These are phyloP conservation scores for Rhinocladiella similis DNA, from an alignment of 2,329 filamentous ascomycete species.

Conservation along the genomic window DNA sequence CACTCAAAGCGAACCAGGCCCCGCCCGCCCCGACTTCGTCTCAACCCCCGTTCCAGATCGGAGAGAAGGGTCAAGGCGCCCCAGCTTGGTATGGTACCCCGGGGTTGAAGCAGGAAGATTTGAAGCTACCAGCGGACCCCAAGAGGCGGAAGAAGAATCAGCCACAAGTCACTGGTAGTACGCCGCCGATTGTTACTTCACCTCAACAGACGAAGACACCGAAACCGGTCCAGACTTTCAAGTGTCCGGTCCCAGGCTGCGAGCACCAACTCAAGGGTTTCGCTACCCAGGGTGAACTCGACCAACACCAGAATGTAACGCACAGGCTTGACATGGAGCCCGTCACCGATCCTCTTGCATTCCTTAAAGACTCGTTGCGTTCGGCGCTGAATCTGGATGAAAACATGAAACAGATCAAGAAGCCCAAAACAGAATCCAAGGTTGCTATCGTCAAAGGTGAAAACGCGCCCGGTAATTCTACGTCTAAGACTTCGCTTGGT, in stretches of 20 bases:
- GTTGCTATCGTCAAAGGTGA: conserved; percentile 18
- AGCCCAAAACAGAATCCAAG: conserved; percentile 29
- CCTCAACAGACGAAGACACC: conserved; percentile 43
- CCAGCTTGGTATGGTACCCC: conserved; percentile 45
- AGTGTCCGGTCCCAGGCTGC: conserved; percentile 54
- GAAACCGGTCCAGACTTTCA: conserved; percentile 48
- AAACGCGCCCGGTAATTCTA: conserved; percentile 18
- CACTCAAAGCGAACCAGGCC: conserved; percentile 40
- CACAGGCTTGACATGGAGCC: conserved; percentile 51
- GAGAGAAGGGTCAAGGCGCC: conserved; percentile 38
- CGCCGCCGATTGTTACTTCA: conserved; percentile 32
- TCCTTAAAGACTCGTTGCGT: conserved; percentile 54
- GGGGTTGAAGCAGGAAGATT: conserved; percentile 56
- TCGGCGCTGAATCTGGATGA: conserved; percentile 50
- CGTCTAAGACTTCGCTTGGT: conserved; percentile 19
- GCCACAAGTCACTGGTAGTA: conserved; percentile 24
- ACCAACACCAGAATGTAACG: conserved; percentile 54
- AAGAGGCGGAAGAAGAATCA: conserved; percentile 58
- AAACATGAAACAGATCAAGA: conserved; percentile 42
- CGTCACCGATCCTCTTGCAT: conserved; percentile 58
- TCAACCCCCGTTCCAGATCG: conserved; percentile 59
- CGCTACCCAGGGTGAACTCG: conserved; percentile 53
- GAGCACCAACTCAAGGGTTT: conserved; percentile 57
- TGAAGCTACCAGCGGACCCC: conserved; percentile 55
- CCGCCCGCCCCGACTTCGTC: conserved; percentile 52